These are phyloP conservation scores for Amanita rubescens DNA, from an alignment of 768 basidiomycete genomes.

Conservation along the genomic window DNA sequence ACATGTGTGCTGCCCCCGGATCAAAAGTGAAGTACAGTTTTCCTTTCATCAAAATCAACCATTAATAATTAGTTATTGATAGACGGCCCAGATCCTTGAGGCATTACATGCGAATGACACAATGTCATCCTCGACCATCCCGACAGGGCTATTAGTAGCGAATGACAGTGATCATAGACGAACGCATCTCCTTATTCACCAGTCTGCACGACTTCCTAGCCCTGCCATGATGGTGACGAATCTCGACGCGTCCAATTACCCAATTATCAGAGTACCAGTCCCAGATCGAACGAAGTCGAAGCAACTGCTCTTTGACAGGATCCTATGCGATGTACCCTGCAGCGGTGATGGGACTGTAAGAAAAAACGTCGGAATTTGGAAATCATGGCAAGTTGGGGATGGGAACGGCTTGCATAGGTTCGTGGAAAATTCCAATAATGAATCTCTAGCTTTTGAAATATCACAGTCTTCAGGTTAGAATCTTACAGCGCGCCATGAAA, in stretches of 20 bases:
- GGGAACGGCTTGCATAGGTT: conserved; percentile 89
- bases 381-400: conserved; percentile 80
- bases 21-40: conserved; percentile 59
- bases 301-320: conserved; percentile 80
- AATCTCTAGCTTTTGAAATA: conserved; percentile 4
- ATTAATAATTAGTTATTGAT: not conserved
- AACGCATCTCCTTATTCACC: conserved; percentile 94
- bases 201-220: conserved; percentile 88
- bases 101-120: conserved; percentile 81
- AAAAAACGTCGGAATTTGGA: conserved; percentile 96
- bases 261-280: conserved; percentile 48
- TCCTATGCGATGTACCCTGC: conserved; percentile 95
- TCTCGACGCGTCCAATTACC: conserved; percentile 86
- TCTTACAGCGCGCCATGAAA: conserved; percentile 88
- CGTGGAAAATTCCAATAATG: not conserved
- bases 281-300: conserved; percentile 29
- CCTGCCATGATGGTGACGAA: conserved; percentile 95
- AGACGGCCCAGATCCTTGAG: conserved; percentile 96
- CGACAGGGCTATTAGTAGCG: conserved; percentile 83
- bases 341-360: conserved; percentile 94
- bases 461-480: conserved; percentile 80
- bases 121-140: conserved; percentile 53
- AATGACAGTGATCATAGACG: conserved; percentile 95
- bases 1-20: conserved; percentile 98
- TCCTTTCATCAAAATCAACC: not conserved